Percentiles rank a stretch among this genome's conserved stretches.
phyloP scores from a whole-genome alignment of 352 stramenopile species.

The Globisporangium heterothallicum region DNA sequence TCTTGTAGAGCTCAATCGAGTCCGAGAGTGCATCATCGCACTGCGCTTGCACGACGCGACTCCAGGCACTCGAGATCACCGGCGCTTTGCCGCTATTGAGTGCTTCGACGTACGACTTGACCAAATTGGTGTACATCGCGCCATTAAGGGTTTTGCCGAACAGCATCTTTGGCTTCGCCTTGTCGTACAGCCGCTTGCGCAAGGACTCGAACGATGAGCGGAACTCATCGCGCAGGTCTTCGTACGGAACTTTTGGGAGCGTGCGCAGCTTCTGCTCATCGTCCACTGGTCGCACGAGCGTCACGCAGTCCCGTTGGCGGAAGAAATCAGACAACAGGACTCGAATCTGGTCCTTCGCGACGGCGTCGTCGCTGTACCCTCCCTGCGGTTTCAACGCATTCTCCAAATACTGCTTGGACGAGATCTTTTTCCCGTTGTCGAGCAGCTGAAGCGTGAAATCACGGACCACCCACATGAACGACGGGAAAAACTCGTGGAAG shows the following conservation, averaged over 20 bases:
- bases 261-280: slow-evolving; percentile 80
- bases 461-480: slow-evolving; percentile 87
- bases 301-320: slow-evolving; percentile 84
- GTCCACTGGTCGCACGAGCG: slow-evolving; percentile 82
- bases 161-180: slow-evolving; percentile 79
- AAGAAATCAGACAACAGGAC: slow-evolving; percentile 79
- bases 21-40: slow-evolving; percentile 78
- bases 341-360: slow-evolving; percentile 81
- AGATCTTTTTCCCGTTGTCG: slow-evolving; percentile 85
- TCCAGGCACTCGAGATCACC: slow-evolving; percentile 88
- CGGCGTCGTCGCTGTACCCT: slow-evolving; percentile 70
- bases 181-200: slow-evolving; percentile 63
- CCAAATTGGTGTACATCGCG: slow-evolving; percentile 83
- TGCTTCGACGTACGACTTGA: slow-evolving; percentile 75
- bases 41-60: slow-evolving; percentile 79
- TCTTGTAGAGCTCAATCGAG: slow-evolving; percentile 73
- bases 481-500: slow-evolving; percentile 83
- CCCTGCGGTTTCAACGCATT: slow-evolving; percentile 78
- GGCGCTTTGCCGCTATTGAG: slow-evolving; percentile 85
- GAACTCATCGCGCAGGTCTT: slow-evolving; percentile 82
- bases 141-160: slow-evolving; percentile 83
- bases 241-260: slow-evolving; percentile 62
- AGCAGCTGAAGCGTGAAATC: slow-evolving; percentile 87
- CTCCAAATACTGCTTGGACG: slow-evolving; percentile 86
- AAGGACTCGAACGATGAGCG: slow-evolving; percentile 63